A percentile compares a stretch with the other conserved stretches of the same genome.
Conservation (phyloP, 2,329 filamentous ascomycete genomes). For the Fusarium camptoceras region DNA sequence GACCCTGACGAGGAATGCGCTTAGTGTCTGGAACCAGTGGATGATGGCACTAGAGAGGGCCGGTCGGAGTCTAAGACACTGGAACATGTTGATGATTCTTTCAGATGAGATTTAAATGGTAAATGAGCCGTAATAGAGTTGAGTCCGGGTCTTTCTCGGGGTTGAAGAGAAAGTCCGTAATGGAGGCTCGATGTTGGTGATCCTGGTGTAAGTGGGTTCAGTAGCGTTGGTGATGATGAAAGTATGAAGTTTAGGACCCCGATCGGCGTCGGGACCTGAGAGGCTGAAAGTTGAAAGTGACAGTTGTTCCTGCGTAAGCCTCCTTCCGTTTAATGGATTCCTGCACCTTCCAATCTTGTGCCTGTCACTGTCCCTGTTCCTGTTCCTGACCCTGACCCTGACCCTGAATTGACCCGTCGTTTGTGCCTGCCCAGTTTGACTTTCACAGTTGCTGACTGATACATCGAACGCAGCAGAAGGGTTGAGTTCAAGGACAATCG, state of each 20-base stretch:
- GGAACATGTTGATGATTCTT: slow-evolving; percentile 10
- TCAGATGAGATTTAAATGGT: neutral
- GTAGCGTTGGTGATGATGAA: slow-evolving; percentile 2
- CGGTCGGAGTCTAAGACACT: slow-evolving; percentile 12
- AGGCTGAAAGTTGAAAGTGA: neutral
- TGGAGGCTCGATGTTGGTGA: slow-evolving; percentile 1
- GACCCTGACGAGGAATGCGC: slow-evolving; percentile 30
- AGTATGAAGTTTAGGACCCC: neutral
- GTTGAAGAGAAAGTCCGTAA: neutral
- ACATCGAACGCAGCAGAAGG: neutral
- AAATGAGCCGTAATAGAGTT: neutral
- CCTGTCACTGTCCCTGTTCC: neutral
- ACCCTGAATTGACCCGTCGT: neutral
- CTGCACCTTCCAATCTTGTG: slow-evolving; percentile 10
- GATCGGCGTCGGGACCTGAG: slow-evolving; percentile 4
- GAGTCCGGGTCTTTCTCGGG: neutral
- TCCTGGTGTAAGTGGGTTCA: neutral
- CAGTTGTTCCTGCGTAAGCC: slow-evolving; percentile 38
- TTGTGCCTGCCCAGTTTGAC: neutral
- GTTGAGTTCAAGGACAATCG: neutral
- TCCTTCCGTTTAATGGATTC: slow-evolving; percentile 17
- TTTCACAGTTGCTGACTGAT: neutral
- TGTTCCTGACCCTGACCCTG: slow-evolving; percentile 7
- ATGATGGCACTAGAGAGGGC: slow-evolving; percentile 8
- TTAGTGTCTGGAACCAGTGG: slow-evolving; percentile 29